Base-by-base conservation (phyloP, 1,284 basidiomycete genomes). In the Tranzscheliella williamsii region DNA sequence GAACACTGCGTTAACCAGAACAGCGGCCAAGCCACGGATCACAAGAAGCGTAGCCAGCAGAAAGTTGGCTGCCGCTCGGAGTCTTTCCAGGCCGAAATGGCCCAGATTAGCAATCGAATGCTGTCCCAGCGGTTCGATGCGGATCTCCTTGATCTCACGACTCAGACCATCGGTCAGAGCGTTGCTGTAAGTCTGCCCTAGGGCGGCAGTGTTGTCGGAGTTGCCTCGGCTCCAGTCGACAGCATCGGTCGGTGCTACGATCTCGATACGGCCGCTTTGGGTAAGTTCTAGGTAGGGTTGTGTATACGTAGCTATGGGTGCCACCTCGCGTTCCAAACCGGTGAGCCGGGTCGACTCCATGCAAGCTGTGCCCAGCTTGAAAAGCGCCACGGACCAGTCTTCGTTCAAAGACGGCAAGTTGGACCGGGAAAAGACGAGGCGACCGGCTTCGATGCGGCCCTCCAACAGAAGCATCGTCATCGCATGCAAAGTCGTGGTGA, bases 331-430 rank as follows among this genome's bases (percentile, higher is more conserved):
- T 11, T 65, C 58, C 5, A 75, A 23, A 6, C 73, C 70, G 4
- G 62, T 67, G 13, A 72, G 56, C 4, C 66, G 56, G 3, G 73
- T 72, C 32, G 72, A 70, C 36, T 73, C 63, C 41, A 75, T 64
- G 37, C 73, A 75, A 4, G 70, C 66, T 4, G 72, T 66, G 9
- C 72, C 72, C 17, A 75, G 45, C 47, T 73, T 73, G 61, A 72
- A 63, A 5, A 72, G 49, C 1, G 72, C 72, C 8, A 72, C 16
- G 20, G 61, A 57, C 52, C 63, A 75, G 47, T 75, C 73, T 38
- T 75, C 72, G 23, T 56, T 46, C 17, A 45, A 9, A 3, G 52
- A 46, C 4, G 72, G 71, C 23, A 73, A 36, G 29, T 58, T 67
- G 17, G 64, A 62, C 4, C 51, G 32, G 4, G 62, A 51, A 32